Percentiles rank a stretch among this genome's conserved stretches.
phyloP scores from a whole-genome alignment of 768 basidiomycete species.

The Boletus eberwhitei region DNA sequence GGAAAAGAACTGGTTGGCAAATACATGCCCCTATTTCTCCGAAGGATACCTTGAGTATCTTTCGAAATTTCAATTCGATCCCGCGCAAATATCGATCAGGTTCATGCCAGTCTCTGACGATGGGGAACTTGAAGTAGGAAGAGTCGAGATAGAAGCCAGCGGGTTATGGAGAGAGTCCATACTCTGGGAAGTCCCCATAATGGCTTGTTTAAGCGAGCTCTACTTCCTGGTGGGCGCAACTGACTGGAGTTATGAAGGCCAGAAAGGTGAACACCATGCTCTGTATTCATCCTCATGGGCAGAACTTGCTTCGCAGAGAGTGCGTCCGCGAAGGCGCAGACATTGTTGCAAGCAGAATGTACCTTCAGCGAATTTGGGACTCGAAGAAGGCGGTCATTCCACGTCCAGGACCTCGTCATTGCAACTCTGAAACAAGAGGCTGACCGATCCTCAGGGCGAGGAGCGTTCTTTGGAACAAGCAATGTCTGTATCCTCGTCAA shows the following conservation, averaged over 20 bases:
- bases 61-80: conserved; percentile 62
- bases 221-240: conserved; percentile 75
- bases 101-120: conserved; percentile 60
- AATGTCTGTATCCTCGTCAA: conserved; percentile 55
- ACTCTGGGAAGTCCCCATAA: conserved; percentile 93
- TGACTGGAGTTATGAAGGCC: conserved; percentile 85
- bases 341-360: conserved; percentile 62
- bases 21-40: conserved; percentile 72
- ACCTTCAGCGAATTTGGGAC: conserved; percentile 86
- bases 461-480: conserved; percentile 68
- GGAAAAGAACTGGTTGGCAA: conserved; percentile 67
- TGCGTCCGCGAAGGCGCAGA: conserved; percentile 69
- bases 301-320: conserved; percentile 42
- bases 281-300: neutral
- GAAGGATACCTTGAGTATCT: conserved; percentile 76
- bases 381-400: conserved; percentile 70
- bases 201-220: conserved; percentile 87
- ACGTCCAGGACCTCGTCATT: conserved; percentile 76
- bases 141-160: conserved; percentile 64
- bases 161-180: conserved; percentile 85
- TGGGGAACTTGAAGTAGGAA: conserved; percentile 42
- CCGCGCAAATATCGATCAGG: conserved; percentile 54
- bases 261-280: conserved; percentile 52
- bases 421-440: conserved; percentile 63
- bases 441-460: conserved; percentile 44